Conservation (phyloP, 2,329 filamentous ascomycete species). For the Penicillium rolfsii region DNA sequence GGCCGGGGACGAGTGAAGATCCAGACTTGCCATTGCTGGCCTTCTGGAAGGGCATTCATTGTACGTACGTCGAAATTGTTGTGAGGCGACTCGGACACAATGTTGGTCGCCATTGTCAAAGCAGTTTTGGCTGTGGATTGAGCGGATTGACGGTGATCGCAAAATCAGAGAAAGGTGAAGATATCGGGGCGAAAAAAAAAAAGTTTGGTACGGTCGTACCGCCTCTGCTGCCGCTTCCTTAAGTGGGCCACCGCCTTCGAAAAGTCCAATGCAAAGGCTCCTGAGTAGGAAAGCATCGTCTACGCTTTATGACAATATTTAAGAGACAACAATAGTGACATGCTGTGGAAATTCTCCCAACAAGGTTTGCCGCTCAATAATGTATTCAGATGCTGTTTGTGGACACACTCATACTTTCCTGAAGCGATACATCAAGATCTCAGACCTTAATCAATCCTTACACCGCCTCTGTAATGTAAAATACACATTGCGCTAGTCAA, state of each 20-base stretch:
- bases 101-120: conserved; percentile 22
- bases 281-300: neutral
- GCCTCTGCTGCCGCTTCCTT: conserved; percentile 10
- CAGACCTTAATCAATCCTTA: neutral
- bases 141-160: conserved; percentile 13
- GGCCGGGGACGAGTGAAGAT: conserved; percentile 3
- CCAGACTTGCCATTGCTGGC: conserved; percentile 4
- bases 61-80: conserved; percentile 30
- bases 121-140: conserved; percentile 9
- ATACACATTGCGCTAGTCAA: neutral
- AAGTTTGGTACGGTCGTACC: conserved; percentile 8
- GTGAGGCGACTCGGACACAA: conserved; percentile 24
- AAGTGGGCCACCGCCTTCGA: conserved; percentile 12
- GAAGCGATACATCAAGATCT: neutral
- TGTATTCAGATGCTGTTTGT: no score
- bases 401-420: no score
- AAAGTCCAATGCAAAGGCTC: conserved; percentile 2
- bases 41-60: neutral
- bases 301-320: neutral
- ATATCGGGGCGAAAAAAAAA: conserved; percentile 15
- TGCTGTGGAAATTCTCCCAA: no score
- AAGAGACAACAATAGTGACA: no score
- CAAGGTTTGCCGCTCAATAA: no score
- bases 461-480: neutral
- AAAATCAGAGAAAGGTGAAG: conserved; percentile 12